phyloP scores from a whole-genome alignment of 192 early-diverging fungal species.

The Coemansia erecta region DNA sequence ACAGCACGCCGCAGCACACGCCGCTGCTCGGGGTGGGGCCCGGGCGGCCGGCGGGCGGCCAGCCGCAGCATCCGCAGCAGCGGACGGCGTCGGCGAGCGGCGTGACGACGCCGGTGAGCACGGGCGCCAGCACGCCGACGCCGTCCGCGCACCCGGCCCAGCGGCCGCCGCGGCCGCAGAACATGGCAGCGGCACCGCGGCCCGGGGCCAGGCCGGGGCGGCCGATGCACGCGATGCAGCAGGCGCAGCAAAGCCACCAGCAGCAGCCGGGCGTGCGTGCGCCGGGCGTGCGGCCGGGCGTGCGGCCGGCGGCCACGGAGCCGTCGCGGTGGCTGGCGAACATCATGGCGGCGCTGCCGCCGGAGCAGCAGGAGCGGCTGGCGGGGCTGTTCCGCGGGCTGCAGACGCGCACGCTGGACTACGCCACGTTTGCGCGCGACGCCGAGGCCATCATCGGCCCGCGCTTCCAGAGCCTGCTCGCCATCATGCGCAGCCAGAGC shows the following conservation, averaged over 20 bases:
- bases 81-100: neutral
- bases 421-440: constrained; percentile 32
- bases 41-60: too few relatives aligned
- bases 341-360: constrained; percentile 40
- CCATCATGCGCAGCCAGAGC: constrained; percentile 36
- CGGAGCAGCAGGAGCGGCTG: constrained; percentile 41
- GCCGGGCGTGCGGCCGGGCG: neutral
- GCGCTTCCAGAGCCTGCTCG: constrained; percentile 41
- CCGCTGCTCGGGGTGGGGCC: too few relatives aligned
- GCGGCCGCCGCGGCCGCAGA: neutral
- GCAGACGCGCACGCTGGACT: constrained; percentile 37
- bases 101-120: neutral
- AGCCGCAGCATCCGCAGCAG: neutral
- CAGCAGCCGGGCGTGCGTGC: constrained; percentile 1
- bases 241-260: constrained; percentile 1
- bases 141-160: neutral
- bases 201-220: constrained; percentile 8
- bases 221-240: constrained; percentile 2
- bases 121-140: neutral
- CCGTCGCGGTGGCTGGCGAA: constrained; percentile 41
- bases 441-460: constrained; percentile 45
- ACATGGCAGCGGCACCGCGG: neutral
- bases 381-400: constrained; percentile 39
- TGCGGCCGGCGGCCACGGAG: constrained; percentile 20
- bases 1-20: constrained; percentile 1